These are phyloP conservation scores for Saccharomycopsis sp. DNA, from an alignment of 805 yeast genomes.

Conservation along the genomic window DNA sequence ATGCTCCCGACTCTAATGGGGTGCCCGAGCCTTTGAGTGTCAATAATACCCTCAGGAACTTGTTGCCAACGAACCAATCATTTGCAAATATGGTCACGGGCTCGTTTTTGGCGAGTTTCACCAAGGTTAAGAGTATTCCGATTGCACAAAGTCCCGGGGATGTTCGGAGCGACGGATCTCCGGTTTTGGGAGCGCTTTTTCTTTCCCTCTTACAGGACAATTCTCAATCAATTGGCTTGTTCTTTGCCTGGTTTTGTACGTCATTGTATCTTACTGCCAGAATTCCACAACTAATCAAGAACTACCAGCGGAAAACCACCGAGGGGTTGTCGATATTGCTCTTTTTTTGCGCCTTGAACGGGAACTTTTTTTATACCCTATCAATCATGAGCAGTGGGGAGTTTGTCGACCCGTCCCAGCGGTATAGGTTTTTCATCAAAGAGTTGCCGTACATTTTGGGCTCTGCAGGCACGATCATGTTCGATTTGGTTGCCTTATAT, in stretches of 20 bases:
- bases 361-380: slow-evolving; percentile 69
- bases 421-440: slow-evolving; percentile 43
- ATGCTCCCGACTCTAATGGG: not conserved
- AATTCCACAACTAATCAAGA: slow-evolving; percentile 77
- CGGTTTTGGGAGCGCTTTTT: not conserved
- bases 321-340: slow-evolving; percentile 79
- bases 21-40: not conserved
- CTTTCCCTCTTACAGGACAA: slow-evolving; percentile 8
- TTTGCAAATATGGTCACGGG: slow-evolving; percentile 20
- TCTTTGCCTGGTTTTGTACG: slow-evolving; percentile 78
- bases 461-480: slow-evolving; percentile 75
- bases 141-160: not conserved
- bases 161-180: not conserved
- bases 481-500: slow-evolving; percentile 66
- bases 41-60: not conserved
- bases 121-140: slow-evolving; percentile 17
- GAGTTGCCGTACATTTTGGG: slow-evolving; percentile 84
- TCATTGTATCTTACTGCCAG: slow-evolving; percentile 69
- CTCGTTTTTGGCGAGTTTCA: slow-evolving; percentile 18
- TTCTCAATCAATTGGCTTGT: slow-evolving; percentile 32
- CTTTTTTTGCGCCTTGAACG: slow-evolving; percentile 71
- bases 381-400: slow-evolving; percentile 66
- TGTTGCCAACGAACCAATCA: slow-evolving; percentile 5
- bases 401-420: slow-evolving; percentile 31
- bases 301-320: slow-evolving; percentile 73